Percentiles rank a stretch among this genome's conserved stretches.
Conservation (phyloP, 768 basidiomycete species). For the Boletus reticulatus region DNA sequence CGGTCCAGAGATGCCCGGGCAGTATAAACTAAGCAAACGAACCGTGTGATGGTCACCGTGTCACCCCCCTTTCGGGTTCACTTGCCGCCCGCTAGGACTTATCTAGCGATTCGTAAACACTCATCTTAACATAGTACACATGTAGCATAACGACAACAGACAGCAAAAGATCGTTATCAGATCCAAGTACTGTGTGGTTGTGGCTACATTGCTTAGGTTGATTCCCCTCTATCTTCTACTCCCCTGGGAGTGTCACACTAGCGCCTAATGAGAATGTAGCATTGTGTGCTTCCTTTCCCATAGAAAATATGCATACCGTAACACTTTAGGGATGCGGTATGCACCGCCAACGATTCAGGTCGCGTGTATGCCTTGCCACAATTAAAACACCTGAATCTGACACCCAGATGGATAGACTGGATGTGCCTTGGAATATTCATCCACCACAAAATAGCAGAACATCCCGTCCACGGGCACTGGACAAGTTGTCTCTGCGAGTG, state of each 20-base stretch:
- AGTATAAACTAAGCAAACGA: too few relatives aligned
- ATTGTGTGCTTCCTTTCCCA: background rate
- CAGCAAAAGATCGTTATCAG: too few relatives aligned
- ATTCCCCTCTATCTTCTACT: background rate
- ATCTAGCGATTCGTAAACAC: too few relatives aligned
- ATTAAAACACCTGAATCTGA: constrained; percentile 4
- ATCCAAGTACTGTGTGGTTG: too few relatives aligned
- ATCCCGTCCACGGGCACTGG: constrained; percentile 15
- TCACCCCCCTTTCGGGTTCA: too few relatives aligned
- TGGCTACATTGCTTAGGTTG: too few relatives aligned
- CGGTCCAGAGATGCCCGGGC: too few relatives aligned
- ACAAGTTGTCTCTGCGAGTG: constrained; percentile 1
- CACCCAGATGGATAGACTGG: constrained; percentile 10
- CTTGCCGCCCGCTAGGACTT: too few relatives aligned
- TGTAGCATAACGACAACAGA: too few relatives aligned
- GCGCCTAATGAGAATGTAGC: background rate
- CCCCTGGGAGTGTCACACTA: background rate
- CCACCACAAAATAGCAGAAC: constrained; percentile 11
- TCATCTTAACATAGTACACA: too few relatives aligned
- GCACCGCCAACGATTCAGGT: background rate
- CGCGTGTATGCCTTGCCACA: constrained; percentile 11
- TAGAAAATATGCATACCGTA: background rate
- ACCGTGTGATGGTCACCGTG: too few relatives aligned
- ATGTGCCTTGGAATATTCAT: constrained; percentile 15
- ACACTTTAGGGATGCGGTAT: constrained; percentile 6